phyloP scores from a whole-genome alignment of 192 early-diverging fungal genomes.

The Backusella tarrabulga region DNA sequence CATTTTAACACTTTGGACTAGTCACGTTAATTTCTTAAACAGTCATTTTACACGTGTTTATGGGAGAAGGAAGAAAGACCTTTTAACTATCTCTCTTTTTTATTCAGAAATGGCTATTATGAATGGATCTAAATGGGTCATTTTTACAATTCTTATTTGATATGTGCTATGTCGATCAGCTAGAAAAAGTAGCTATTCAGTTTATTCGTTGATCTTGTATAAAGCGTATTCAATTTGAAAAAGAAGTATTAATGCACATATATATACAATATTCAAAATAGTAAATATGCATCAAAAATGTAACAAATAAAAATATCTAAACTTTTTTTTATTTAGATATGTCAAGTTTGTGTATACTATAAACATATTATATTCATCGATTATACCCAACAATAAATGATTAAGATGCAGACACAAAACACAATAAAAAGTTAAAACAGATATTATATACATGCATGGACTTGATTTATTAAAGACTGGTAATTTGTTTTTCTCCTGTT shows the following conservation, averaged over 20 bases:
- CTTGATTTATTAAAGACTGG: background rate
- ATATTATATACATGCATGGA: background rate
- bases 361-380: too few relatives aligned
- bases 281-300: background rate
- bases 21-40: background rate
- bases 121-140: background rate
- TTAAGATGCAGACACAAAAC: background rate
- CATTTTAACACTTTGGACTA: background rate
- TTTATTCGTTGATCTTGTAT: background rate
- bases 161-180: background rate
- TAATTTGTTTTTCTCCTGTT: background rate
- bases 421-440: background rate
- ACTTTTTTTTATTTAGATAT: background rate
- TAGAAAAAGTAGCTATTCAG: background rate
- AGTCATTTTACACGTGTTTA: background rate
- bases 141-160: background rate
- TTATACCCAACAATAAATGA: background rate
- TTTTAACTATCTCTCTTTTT: background rate
- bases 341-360: background rate
- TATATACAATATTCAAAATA: background rate
- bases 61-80: background rate
- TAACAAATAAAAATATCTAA: background rate
- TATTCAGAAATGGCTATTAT: background rate
- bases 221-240: background rate
- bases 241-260: background rate